Evolutionary conservation across 2,329 filamentous ascomycete species (phyloP), one percentile per base, ranked within the genome.

Genomic region (Claviceps digitariae): DNA sequence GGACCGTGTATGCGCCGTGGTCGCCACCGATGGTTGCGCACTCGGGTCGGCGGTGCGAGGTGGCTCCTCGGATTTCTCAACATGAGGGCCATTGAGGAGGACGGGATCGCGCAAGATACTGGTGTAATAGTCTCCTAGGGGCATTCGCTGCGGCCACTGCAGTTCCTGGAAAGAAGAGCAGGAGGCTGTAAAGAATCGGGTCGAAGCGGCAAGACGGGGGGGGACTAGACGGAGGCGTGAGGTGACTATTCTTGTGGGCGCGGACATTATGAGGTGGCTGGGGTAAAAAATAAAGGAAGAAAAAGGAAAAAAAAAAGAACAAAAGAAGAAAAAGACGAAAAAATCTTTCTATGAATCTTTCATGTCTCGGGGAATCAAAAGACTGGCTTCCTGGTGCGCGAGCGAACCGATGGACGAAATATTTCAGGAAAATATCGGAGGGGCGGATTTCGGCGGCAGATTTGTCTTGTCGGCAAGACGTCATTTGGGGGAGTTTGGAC

Each of bases 51-150:
- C 68, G 7, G 70, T 67, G n/a, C 63, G 66, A 2, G 73, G 72
- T 0, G 73, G 70, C 10, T 67, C 64, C 57, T 76, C 70, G 47
- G 70, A 70, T 9, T 4, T 27, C 21, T 5, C 15, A 17, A 15
- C 45, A 20, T n/a, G 25, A 13, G 2, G 9, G n/a, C 23, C 57
- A 60, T 68, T 52, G 67, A 70, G 59, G 1, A 71, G 71, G 9
- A 69, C 66, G 0, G 75, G 74, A 4, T 67, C 68, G 49, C 71
- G 68, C 46, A 83, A 69, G 25, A 83, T 73, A n/a, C 69, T 65
- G 57, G 81, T 73, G 65, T 84, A 84, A 67, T 81, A 84, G 40
- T 69, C 64, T 1, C 80, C 80, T 0, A 82, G 68, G 0, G 79
- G 78, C 17, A 68, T 66, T n/a, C 58, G 56, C 38, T 70, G 67